phyloP scores from a whole-genome alignment of 345 rosid genomes.

The Atalantia buxifolia region DNA sequence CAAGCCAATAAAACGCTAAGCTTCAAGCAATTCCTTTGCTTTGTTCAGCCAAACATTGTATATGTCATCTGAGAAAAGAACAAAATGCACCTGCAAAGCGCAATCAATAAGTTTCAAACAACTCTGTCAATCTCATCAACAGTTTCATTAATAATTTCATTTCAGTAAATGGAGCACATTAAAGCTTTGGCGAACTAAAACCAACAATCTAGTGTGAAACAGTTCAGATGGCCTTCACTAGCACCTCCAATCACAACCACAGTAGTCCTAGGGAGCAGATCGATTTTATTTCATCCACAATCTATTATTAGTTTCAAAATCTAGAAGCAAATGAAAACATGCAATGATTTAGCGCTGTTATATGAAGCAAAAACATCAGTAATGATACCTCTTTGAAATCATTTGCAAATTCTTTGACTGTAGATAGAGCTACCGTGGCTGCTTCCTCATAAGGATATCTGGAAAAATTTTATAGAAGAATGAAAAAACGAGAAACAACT shows the following conservation, averaged over 20 bases:
- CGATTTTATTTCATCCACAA: not conserved
- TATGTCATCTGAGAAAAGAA: constrained; percentile 56
- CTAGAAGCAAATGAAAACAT: not conserved
- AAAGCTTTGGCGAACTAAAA: too few relatives aligned
- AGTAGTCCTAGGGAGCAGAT: not conserved
- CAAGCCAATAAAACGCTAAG: constrained; percentile 10
- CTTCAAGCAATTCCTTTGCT: constrained; percentile 55
- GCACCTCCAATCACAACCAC: not conserved
- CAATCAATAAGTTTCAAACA: not conserved
- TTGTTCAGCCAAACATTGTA: constrained; percentile 59
- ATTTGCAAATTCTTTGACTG: constrained; percentile 56
- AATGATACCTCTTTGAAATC: constrained; percentile 73
- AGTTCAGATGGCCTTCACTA: not conserved
- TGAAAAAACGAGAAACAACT: not conserved
- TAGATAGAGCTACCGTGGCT: constrained; percentile 67
- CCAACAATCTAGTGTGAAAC: not conserved
- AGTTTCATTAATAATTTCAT: not conserved
- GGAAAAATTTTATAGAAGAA: not conserved
- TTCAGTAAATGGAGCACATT: not conserved
- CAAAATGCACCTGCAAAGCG: constrained; percentile 71
- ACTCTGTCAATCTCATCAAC: not conserved
- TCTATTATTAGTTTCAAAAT: not conserved
- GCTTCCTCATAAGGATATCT: constrained; percentile 94
- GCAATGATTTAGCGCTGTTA: not conserved
- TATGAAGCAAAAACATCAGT: not conserved